phyloP scores from a whole-genome alignment of 2,329 filamentous ascomycete species.

The Annulohypoxylon truncatum region DNA sequence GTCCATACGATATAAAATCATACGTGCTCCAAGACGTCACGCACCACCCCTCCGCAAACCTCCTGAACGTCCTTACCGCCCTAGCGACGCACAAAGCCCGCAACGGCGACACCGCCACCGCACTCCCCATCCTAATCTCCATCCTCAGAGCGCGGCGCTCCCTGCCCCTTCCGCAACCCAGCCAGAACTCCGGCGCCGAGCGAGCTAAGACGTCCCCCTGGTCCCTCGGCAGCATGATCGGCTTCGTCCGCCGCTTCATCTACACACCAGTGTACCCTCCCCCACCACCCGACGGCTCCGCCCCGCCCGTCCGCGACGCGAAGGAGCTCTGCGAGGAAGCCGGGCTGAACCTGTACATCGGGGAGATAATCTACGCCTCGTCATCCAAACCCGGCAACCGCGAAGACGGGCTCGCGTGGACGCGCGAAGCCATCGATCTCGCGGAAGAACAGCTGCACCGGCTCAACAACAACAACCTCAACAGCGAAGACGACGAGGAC shows the following conservation, averaged over 20 bases:
- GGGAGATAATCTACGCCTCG: constrained; percentile 83
- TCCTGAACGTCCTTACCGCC: constrained; percentile 79
- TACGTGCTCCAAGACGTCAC: constrained; percentile 72
- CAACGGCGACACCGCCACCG: constrained; percentile 71
- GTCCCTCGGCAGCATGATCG: constrained; percentile 45
- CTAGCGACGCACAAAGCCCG: constrained; percentile 82
- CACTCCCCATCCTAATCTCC: constrained; percentile 87
- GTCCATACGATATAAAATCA: constrained; percentile 70
- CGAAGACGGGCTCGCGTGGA: constrained; percentile 87
- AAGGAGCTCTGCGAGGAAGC: constrained; percentile 84
- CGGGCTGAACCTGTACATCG: constrained; percentile 87
- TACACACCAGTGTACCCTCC: constrained; percentile 74
- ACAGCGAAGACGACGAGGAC: constrained; percentile 50
- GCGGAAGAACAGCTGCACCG: constrained; percentile 75
- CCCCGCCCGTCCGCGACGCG: constrained; percentile 71
- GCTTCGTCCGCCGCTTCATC: constrained; percentile 48
- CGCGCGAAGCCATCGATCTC: constrained; percentile 84
- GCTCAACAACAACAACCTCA: constrained; percentile 50
- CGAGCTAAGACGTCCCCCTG: constrained; percentile 30
- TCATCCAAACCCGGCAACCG: constrained; percentile 46
- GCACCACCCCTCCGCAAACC: constrained; percentile 73
- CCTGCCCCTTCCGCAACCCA: constrained; percentile 52
- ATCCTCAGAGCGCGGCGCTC: constrained; percentile 81
- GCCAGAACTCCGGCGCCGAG: constrained; percentile 5
- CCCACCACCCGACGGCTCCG: constrained; percentile 75